Evolutionary conservation across 2,329 filamentous ascomycete genomes (phyloP), one percentile per base, ranked within the genome.

Genomic region (Claviceps pazoutovae): DNA sequence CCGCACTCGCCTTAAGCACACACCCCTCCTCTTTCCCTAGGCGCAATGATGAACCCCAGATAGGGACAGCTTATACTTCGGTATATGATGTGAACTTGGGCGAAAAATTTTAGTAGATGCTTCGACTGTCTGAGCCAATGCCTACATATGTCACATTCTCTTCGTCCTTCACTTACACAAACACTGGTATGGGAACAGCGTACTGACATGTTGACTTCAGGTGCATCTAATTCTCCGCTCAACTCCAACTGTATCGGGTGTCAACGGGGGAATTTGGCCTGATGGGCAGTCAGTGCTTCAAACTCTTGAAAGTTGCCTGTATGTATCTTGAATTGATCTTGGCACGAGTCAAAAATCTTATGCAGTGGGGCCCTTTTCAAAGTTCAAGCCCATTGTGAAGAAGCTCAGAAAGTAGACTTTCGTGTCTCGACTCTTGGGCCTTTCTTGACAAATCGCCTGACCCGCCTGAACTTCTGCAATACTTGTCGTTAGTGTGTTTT

Each of bases 81-180:
- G 88, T 86, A 88, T 75, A 75, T 97, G 90, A 94, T 90, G 86
- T 81, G 75, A 88, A 77, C 70, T 81, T 83, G 84, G 84, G 83
- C 89, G 83, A 88, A 79, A 86, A 93, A 4, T 95, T 94, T 95
- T 98, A 96, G 93, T 98, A 98, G 91, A 97, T 95, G 87, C 88
- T 86, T 90, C 83, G 88, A 84, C 70, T 75, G 74, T 79, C 88
- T 93, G 85, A 90, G 60, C 64, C 56, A 57, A 56, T 63, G 59
- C 59, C 58, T 57, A 62, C 58, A 57, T 52, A 54, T 51, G 19
- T 38, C 13, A 13, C 21, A 9, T 16, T 38, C 6, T n/a, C 5
- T 16, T 9, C 7, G 4, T 2, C 6, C 30, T 9, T 23, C 13
- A 21, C 17, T 19, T 2, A 47, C 8, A 19, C 43, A 34, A n/a